phyloP scores from a whole-genome alignment of 169 alveolate genomes.

The Cryptosporidium ubiquitum region DNA sequence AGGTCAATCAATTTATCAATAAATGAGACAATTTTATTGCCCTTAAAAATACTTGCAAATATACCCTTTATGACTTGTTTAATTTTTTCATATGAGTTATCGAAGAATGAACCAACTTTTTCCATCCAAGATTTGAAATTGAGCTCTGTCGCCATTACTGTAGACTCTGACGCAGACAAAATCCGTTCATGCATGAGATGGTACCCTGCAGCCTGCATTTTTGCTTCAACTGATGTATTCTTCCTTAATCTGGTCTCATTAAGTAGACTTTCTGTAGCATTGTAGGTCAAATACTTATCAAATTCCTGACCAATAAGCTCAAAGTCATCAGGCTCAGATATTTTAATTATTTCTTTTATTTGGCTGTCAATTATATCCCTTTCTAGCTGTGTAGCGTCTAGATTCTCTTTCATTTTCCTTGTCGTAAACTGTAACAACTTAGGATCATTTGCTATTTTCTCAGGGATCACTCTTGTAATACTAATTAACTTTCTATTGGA shows the following conservation, averaged over 20 bases:
- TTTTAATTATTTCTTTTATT: neutral
- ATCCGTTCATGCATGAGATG: slow-evolving; percentile 19
- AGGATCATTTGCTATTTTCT: slow-evolving; percentile 39
- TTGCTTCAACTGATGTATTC: neutral
- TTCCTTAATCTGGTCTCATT: neutral
- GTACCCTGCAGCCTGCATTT: neutral
- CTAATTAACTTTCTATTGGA: slow-evolving; percentile 40
- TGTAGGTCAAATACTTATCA: neutral
- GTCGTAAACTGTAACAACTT: slow-evolving; percentile 13
- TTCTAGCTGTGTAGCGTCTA: slow-evolving; percentile 11
- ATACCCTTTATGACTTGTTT: slow-evolving; percentile 23
- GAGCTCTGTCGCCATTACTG: slow-evolving; percentile 35
- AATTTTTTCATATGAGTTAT: slow-evolving; percentile 35
- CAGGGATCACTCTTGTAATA: slow-evolving; percentile 42
- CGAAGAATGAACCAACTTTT: slow-evolving; percentile 47
- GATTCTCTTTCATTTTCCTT: slow-evolving; percentile 1
- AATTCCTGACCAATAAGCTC: slow-evolving; percentile 4
- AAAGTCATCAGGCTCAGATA: slow-evolving; percentile 7
- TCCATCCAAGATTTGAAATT: slow-evolving; percentile 56
- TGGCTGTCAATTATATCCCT: slow-evolving; percentile 11
- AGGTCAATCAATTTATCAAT: slow-evolving; percentile 47
- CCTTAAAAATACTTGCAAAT: slow-evolving; percentile 30
- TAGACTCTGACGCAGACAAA: slow-evolving; percentile 22
- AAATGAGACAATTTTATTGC: slow-evolving; percentile 31
- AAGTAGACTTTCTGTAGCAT: neutral